Evolutionary conservation across 176 grass and related monocot species (phyloP), one percentile per base, ranked within the genome.

Genomic region (Microstegium vimineum): DNA sequence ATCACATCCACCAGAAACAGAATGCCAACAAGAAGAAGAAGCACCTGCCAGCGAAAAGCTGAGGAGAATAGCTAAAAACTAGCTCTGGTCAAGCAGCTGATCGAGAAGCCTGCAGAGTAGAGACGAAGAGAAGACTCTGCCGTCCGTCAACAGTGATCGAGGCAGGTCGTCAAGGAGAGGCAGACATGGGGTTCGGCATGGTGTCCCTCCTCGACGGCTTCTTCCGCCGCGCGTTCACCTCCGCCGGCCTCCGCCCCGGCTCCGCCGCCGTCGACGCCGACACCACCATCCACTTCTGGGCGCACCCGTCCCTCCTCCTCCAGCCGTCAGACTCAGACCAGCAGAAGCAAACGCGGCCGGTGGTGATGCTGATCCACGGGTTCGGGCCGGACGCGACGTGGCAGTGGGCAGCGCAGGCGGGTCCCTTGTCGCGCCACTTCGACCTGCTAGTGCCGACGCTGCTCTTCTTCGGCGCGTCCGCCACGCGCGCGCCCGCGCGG

Each of bases 391-490:
- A 85, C 52, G 81, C 87, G 2, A 92, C 90, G n/a, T 97, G 92
- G 92, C 94, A 97, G 84, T 97, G 94, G 94, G 81, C 83, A 23
- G 15, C 79, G 57, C 92, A 97, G 86, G 88, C 87, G 14, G 76
- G 92, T 4, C 77, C 88, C 1, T 81, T 97, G 2, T 86, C 92
- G 5, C 57, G 70, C 23, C 92, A 91, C 79, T 94, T 92, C 76
- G 90, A 97, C 77, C 62, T 97, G 22, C 3, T 97, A 35, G 88
- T 97, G 7, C 95, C 92, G 37, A 85, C 93, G 32, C 95, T 97
- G 41, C 74, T 97, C 73, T 97, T 97, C 86, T 94, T 97, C 80
- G 95, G 95, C 60, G 74, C 80, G 9, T 97, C 95, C 83, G 69
- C 88, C 73, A 92, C 92, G 15, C 66, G 86, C 33, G 78, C 95